Percentiles rank a stretch among this genome's conserved stretches.
Conservation (phyloP, 768 basidiomycete genomes). For the Pilatotrama ljubarskyi region DNA sequence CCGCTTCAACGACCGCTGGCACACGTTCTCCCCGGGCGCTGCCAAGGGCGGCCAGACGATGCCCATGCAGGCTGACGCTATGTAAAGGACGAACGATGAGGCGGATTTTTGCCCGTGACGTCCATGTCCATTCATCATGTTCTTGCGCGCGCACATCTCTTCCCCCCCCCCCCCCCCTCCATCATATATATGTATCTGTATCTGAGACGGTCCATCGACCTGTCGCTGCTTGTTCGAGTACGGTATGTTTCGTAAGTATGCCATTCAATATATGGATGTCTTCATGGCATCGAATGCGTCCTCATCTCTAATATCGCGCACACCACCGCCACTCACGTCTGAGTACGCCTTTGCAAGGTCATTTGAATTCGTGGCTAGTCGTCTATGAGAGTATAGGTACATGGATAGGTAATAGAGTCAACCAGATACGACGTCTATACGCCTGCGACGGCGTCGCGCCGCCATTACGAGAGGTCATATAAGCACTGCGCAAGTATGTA, state of each 20-base stretch:
- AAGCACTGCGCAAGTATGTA: not conserved
- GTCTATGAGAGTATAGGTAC: conserved; percentile 6
- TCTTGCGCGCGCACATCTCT: not conserved
- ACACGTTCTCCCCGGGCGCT: conserved; percentile 85
- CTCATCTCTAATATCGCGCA: not conserved
- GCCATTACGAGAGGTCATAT: not conserved
- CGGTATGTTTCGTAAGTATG: conserved; percentile 5
- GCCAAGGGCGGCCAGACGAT: conserved; percentile 83
- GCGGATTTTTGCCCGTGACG: too few species aligned
- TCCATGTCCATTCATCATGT: too few species aligned
- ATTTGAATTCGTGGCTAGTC: too few species aligned
- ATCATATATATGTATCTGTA: conserved; percentile 11
- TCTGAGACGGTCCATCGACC: not conserved
- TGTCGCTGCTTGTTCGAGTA: conserved; percentile 2
- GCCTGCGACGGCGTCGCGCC: not conserved
- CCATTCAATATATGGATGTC: not conserved
- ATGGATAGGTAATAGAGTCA: not conserved
- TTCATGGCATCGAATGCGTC: not conserved
- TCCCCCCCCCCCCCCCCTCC: not conserved
- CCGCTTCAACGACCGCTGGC: conserved; percentile 94
- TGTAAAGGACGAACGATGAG: too few species aligned
- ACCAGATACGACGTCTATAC: not conserved
- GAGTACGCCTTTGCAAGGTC: not conserved
- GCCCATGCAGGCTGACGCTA: conserved; percentile 60
- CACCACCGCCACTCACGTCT: not conserved